Evolutionary conservation across 441 rosid species (phyloP).

Genomic region (Daphne laureola): DNA sequence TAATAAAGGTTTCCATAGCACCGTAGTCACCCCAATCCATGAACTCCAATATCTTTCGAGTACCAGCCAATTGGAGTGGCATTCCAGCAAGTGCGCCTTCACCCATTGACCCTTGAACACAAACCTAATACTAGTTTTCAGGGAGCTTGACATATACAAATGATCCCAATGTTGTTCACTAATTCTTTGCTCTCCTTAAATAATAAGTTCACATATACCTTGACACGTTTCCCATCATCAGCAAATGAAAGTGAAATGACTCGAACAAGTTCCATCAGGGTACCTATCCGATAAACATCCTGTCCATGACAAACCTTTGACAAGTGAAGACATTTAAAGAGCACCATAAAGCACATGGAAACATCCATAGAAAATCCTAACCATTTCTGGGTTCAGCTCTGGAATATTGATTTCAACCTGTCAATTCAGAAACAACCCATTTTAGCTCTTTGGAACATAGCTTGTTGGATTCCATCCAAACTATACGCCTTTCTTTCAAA

Average conservation of each 20-base stretch:
- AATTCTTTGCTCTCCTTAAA: background rate
- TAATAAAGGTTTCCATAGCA: slow-evolving; percentile 71
- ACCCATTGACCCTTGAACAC: slow-evolving; percentile 99
- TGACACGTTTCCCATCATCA: slow-evolving; percentile 89
- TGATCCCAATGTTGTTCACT: background rate
- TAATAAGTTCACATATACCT: slow-evolving; percentile 35
- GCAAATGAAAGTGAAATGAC: slow-evolving; percentile 82
- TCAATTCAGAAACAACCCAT: slow-evolving; percentile 15
- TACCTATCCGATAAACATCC: slow-evolving; percentile 98
- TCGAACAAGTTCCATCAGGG: slow-evolving; percentile 89
- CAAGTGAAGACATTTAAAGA: slow-evolving; percentile 8
- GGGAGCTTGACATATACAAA: background rate
- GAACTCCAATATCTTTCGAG: slow-evolving; percentile 77
- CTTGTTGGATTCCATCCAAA: slow-evolving; percentile 1
- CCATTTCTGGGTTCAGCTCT: slow-evolving; percentile 95
- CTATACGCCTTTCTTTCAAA: too few species aligned
- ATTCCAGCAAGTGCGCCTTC: slow-evolving; percentile 94
- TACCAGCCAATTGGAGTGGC: slow-evolving; percentile 94
- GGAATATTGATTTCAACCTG: slow-evolving; percentile 94
- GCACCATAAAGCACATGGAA: slow-evolving; percentile 4
- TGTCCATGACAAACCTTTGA: slow-evolving; percentile 33
- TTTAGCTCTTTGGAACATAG: slow-evolving; percentile 4
- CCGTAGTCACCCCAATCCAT: slow-evolving; percentile 96
- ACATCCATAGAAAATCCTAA: slow-evolving; percentile 18
- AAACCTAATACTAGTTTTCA: slow-evolving; percentile 43